Evolutionary conservation across 2,329 filamentous ascomycete species (phyloP).

Genomic region (Blastomyces parvus): DNA sequence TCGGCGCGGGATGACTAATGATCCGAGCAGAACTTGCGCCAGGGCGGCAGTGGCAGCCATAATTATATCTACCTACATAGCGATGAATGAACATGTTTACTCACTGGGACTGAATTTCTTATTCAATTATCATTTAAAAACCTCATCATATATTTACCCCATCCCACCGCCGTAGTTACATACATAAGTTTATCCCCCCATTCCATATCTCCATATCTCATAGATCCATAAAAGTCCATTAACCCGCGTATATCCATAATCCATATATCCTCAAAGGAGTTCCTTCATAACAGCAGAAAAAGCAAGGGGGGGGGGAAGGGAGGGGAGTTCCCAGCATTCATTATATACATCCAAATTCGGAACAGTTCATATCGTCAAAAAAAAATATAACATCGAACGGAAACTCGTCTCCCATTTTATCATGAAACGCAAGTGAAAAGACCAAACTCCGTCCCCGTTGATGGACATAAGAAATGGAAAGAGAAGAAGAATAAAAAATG

Average conservation of each 20-base stretch:
- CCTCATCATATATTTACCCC: neutral
- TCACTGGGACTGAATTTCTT: too few relatives aligned
- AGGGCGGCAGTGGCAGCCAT: too few relatives aligned
- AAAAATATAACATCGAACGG: neutral
- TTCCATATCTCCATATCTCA: neutral
- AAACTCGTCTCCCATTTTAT: neutral
- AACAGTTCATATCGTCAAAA: constrained; percentile 1
- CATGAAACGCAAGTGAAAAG: neutral
- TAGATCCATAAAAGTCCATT: neutral
- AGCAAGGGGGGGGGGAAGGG: too few relatives aligned
- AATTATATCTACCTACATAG: too few relatives aligned
- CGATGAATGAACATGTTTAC: too few relatives aligned
- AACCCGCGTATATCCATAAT: neutral
- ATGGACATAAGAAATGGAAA: neutral
- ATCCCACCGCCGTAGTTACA: neutral
- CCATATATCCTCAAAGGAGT: neutral
- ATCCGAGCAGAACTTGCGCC: neutral
- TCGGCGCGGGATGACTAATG: constrained; percentile 4
- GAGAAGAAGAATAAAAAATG: neutral
- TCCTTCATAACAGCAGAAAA: neutral
- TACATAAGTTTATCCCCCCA: neutral
- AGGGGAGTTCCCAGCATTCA: neutral
- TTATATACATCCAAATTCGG: neutral
- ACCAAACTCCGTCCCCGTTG: neutral
- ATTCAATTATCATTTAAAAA: neutral